Evolutionary conservation across 352 stramenopile genomes (phyloP), one percentile per base, ranked within the genome.

Genomic region (Blastocystis hominis): DNA sequence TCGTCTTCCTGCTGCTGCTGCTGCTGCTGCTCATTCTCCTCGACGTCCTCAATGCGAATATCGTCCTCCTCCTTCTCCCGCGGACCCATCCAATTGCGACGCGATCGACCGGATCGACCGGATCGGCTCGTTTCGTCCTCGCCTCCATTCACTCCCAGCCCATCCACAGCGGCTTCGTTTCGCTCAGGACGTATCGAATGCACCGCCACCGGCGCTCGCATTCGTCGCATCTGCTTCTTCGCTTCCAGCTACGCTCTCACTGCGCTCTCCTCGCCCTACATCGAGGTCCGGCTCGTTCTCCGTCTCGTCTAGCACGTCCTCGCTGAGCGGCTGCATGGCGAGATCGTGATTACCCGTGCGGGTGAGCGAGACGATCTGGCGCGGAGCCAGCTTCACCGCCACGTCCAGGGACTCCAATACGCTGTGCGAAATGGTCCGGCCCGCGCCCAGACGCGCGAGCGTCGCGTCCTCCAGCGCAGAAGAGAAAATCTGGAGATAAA

Each of bases 361-460:
- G 10, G 50, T 59, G n/a, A 59, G 50, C 13, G 50, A 13, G 50
- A 59, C 50, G 50, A 59, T 59, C 13, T 59, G 13, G 50, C n/a
- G 13, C 13, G 13, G 50, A n/a, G 10, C 10, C 50, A 59, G 50
- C 66, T 77, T 30, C 15, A 53, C 40, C 7, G 50, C 66, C 3
- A 77, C 44, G 6, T 56, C 6, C 15, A 77, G 50, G 4, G 66
- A 77, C 66, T 77, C 66, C 66, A 77, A 56, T n/a, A 56, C 44
- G 3, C 20, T 77, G 36, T 77, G 66, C 24, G 66, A 56, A 38
- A 77, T 46, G 15, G 66, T n/a, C 50, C 55, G 38, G 0, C 36
- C 66, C 0, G n/a, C 36, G n/a, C 66, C 50, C 4, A 84, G 55
- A 6, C 56, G 54, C 13, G 13, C 10, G 1, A 84, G 7, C 3